Percentiles rank a stretch among this genome's conserved stretches.
Conservation (phyloP, 2,329 filamentous ascomycete species). For the Achaetomium macrosporum region DNA sequence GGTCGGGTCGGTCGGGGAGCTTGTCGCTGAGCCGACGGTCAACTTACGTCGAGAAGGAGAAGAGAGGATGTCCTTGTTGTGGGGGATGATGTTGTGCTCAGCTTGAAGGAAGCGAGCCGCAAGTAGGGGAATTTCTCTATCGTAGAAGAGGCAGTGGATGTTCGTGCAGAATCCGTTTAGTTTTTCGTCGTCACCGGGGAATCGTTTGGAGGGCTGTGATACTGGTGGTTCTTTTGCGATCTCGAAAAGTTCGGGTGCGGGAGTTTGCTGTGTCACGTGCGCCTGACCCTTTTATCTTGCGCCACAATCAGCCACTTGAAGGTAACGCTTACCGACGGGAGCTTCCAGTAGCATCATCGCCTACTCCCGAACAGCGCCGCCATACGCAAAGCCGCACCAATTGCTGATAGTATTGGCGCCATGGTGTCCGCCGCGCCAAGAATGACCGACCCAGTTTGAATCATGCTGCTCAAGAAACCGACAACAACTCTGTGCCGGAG, state of each 20-base stretch:
- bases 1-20: neutral
- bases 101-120: neutral
- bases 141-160: neutral
- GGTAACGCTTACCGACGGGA: too few relatives aligned
- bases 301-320: too few relatives aligned
- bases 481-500: conserved; percentile 26
- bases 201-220: too few relatives aligned
- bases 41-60: neutral
- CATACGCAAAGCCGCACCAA: too few relatives aligned
- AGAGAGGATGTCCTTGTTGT: neutral
- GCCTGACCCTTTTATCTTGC: too few relatives aligned
- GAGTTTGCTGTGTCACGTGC: too few relatives aligned
- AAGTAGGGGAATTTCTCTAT: neutral
- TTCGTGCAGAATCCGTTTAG: neutral
- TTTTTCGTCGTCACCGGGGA: too few relatives aligned
- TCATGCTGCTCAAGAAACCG: conserved; percentile 27
- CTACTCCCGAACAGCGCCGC: too few relatives aligned
- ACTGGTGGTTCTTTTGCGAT: too few relatives aligned
- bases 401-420: neutral
- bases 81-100: neutral
- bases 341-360: too few relatives aligned
- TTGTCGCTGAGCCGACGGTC: neutral
- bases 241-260: too few relatives aligned
- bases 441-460: conserved; percentile 13
- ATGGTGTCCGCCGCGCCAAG: conserved; percentile 11